Evolutionary conservation across 257 asterid genomes (phyloP).

Genomic region (Solanum clarkiae): DNA sequence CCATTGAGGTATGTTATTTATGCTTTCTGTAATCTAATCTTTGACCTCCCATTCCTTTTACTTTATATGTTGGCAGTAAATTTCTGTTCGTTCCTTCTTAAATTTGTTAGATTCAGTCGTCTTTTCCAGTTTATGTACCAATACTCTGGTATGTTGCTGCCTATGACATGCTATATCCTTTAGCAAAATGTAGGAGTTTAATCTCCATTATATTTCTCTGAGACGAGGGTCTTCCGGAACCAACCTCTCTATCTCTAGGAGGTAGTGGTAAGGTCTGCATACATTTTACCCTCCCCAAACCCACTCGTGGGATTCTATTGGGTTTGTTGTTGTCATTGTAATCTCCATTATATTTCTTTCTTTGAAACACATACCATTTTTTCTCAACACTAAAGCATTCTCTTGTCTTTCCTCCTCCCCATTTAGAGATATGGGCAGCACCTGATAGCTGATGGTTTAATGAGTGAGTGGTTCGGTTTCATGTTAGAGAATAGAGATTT

Average conservation of each 20-base stretch:
- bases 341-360: background rate
- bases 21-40: background rate
- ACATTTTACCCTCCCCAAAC: too few species aligned
- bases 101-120: background rate
- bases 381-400: background rate
- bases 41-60: background rate
- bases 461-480: background rate
- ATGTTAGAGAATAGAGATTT: background rate
- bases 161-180: background rate
- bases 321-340: background rate
- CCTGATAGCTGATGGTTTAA: background rate
- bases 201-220: background rate
- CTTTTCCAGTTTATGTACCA: background rate
- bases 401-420: background rate
- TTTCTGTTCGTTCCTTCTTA: background rate
- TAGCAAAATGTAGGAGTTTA: background rate
- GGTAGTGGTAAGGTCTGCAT: too few species aligned
- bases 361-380: background rate
- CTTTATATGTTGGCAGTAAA: background rate
- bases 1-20: constrained; percentile 57
- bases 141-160: background rate
- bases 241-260: too few species aligned
- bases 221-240: too few species aligned
- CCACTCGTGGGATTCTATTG: too few species aligned
- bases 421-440: background rate